These are phyloP conservation scores for Ustilago vetiveriae DNA, from an alignment of 1,284 basidiomycete species.

Conservation along the genomic window DNA sequence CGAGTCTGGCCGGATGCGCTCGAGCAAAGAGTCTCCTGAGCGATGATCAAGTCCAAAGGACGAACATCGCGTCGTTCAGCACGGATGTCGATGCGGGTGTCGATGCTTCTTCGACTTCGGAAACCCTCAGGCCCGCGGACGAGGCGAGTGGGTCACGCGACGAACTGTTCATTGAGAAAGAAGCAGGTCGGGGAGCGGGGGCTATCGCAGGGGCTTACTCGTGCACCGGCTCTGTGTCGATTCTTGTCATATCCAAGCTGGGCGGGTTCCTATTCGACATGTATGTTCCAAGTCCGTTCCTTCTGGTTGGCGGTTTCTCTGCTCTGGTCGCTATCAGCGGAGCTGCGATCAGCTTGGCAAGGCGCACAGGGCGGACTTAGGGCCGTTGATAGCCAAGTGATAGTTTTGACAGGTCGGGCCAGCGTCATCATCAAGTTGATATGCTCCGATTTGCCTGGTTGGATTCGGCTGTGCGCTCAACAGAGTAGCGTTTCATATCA, in stretches of 20 bases:
- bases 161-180: background rate
- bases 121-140: background rate
- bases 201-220: constrained; percentile 55
- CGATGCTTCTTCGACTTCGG: constrained; percentile 2
- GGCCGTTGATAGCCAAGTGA: no score
- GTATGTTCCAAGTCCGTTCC: constrained; percentile 46
- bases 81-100: background rate
- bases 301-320: constrained; percentile 42
- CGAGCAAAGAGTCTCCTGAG: constrained; percentile 12
- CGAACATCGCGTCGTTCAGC: no score
- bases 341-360: constrained; percentile 1
- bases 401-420: no score
- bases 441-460: no score
- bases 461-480: no score
- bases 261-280: constrained; percentile 54
- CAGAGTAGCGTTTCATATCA: no score
- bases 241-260: constrained; percentile 49
- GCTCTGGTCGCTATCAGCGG: constrained; percentile 34
- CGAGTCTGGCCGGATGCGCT: constrained; percentile 46
- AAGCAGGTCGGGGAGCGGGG: constrained; percentile 29
- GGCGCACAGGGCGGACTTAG: background rate
- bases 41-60: constrained; percentile 1
- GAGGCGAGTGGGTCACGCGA: background rate
- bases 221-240: constrained; percentile 47
- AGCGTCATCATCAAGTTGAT: no score